Conservation (phyloP, 352 stramenopile species). For the Phytopythium boreale region DNA sequence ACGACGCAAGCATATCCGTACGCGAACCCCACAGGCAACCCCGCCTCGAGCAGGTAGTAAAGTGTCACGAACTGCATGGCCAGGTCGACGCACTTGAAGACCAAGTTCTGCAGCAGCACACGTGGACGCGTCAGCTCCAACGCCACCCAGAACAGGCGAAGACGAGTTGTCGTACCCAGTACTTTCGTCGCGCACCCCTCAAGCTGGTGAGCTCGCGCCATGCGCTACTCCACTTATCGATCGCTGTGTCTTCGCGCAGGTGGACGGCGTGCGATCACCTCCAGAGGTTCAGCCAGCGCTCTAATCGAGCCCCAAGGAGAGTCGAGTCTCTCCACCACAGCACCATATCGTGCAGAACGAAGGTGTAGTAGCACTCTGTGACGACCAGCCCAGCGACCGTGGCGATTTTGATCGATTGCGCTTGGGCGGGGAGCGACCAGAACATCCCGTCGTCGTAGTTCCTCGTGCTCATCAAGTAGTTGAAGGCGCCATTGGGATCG, state of each 20-base stretch:
- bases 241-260: no score
- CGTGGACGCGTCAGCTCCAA: not conserved
- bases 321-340: not conserved
- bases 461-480: not conserved
- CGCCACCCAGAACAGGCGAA: not conserved
- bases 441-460: not conserved
- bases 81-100: constrained; percentile 2
- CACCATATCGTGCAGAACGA: not conserved
- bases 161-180: not conserved
- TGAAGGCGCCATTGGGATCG: not conserved
- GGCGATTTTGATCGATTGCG: not conserved
- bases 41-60: not conserved
- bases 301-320: not conserved
- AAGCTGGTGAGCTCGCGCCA: not conserved
- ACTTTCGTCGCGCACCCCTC: not conserved
- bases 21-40: not conserved
- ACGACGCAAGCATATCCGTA: not conserved
- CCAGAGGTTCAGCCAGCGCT: not conserved
- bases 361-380: not conserved
- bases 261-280: not conserved
- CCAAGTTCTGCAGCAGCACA: not conserved
- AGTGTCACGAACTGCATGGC: not conserved
- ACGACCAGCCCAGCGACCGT: not conserved
- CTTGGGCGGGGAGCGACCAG: not conserved
- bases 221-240: not conserved